These are phyloP conservation scores for Tylopilus sp. DNA, from an alignment of 768 basidiomycete species.

Conservation along the genomic window DNA sequence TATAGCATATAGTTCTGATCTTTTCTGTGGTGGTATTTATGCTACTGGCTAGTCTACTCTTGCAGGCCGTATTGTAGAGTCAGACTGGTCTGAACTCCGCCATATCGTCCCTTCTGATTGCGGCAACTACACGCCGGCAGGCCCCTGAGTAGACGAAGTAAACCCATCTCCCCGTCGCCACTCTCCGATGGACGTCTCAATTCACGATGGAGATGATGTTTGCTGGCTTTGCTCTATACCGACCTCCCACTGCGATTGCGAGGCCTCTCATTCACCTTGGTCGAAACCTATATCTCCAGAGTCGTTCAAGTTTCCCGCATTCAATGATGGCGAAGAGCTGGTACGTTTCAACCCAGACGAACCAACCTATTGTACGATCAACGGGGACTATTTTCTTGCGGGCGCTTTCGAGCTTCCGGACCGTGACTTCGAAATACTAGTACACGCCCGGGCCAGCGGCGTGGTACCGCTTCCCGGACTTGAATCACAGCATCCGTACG, in stretches of 20 bases:
- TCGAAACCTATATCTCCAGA: neutral
- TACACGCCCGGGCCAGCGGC: no score
- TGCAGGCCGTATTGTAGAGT: no score
- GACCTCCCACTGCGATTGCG: conserved; percentile 2
- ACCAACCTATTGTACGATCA: neutral
- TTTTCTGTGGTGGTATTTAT: neutral
- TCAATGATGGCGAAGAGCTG: neutral
- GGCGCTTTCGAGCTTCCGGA: neutral
- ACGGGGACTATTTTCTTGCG: neutral
- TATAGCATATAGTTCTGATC: conserved; percentile 23
- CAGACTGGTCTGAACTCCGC: neutral
- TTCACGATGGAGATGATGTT: neutral
- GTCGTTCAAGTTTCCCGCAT: neutral
- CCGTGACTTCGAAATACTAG: neutral
- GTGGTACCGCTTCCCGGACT: neutral
- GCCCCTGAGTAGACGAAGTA: neutral
- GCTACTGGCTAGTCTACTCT: no score
- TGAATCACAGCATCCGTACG: neutral
- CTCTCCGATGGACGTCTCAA: conserved; percentile 6
- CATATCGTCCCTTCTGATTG: conserved; percentile 5
- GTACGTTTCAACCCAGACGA: neutral
- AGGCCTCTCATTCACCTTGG: conserved; percentile 6
- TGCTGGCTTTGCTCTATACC: conserved; percentile 8
- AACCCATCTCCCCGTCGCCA: no score
- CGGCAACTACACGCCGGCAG: neutral